Conservation (phyloP, 2,329 filamentous ascomycete species). For the Aspergillus fumigatus region DNA sequence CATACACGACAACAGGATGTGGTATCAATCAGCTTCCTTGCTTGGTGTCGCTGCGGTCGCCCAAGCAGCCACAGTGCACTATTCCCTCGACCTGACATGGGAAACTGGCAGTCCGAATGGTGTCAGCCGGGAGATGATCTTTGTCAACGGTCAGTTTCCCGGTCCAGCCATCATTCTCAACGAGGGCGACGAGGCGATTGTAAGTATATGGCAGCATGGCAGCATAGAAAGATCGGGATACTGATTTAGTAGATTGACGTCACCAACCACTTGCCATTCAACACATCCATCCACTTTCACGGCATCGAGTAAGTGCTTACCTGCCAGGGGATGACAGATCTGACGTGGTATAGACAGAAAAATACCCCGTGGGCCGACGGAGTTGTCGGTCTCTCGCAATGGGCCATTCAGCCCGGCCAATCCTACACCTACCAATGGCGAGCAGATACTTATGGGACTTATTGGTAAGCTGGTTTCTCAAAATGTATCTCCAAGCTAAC, state of each 20-base stretch:
- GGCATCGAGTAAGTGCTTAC: conserved; percentile 33
- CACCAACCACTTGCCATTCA: conserved; percentile 27
- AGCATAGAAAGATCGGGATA: neutral
- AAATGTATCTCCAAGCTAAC: neutral
- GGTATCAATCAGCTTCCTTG: neutral
- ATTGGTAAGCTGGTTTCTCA: conserved; percentile 44
- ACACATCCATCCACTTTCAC: conserved; percentile 31
- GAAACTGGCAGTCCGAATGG: conserved; percentile 30
- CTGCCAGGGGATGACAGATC: neutral
- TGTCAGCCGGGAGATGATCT: conserved; percentile 27
- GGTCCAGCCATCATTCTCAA: conserved; percentile 25
- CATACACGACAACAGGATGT: neutral
- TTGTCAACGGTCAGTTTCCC: conserved; percentile 31
- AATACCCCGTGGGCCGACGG: conserved; percentile 57
- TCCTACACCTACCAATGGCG: conserved; percentile 51
- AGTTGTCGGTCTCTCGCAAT: conserved; percentile 53
- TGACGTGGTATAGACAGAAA: conserved; percentile 31
- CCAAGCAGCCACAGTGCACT: conserved; percentile 7
- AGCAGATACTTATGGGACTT: conserved; percentile 53
- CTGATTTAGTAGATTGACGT: conserved; percentile 19
- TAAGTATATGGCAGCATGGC: conserved; percentile 1
- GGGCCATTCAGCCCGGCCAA: conserved; percentile 46
- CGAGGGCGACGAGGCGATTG: conserved; percentile 27
- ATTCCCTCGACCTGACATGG: conserved; percentile 28
- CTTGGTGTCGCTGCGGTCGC: conserved; percentile 1